Percentiles rank a stretch among this genome's conserved stretches.
phyloP scores from a whole-genome alignment of 345 rosid species.

The Citrus maxima region DNA sequence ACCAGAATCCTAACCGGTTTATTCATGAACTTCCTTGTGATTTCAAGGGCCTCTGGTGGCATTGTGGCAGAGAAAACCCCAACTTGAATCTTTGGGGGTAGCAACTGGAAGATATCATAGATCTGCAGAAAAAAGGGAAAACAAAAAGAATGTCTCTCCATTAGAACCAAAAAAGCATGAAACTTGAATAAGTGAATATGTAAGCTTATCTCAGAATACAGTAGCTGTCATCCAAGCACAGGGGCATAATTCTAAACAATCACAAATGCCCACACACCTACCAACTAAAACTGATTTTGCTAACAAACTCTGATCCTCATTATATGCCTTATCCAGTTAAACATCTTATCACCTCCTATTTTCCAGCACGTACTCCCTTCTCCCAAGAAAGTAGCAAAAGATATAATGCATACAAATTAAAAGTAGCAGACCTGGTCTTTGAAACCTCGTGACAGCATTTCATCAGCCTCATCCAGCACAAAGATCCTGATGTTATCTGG shows the following conservation, averaged over 20 bases:
- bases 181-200: neutral
- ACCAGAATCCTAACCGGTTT: conserved; percentile 50
- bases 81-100: conserved; percentile 42
- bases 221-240: neutral
- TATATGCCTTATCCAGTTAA: neutral
- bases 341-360: neutral
- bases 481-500: conserved; percentile 68
- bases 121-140: conserved; percentile 22
- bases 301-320: neutral
- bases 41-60: conserved; percentile 57
- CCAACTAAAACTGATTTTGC: neutral
- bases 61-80: conserved; percentile 56
- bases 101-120: conserved; percentile 45
- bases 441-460: conserved; percentile 84
- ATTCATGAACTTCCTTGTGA: conserved; percentile 49
- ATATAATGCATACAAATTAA: neutral
- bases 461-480: conserved; percentile 80
- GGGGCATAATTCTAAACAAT: too few relatives aligned
- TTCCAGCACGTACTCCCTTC: neutral
- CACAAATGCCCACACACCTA: neutral
- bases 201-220: neutral
- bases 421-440: conserved; percentile 62
- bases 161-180: neutral
- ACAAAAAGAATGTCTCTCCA: neutral
- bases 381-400: neutral